Conservation (phyloP, 148 eudicot species). For the Vaccinium myrtillus region DNA sequence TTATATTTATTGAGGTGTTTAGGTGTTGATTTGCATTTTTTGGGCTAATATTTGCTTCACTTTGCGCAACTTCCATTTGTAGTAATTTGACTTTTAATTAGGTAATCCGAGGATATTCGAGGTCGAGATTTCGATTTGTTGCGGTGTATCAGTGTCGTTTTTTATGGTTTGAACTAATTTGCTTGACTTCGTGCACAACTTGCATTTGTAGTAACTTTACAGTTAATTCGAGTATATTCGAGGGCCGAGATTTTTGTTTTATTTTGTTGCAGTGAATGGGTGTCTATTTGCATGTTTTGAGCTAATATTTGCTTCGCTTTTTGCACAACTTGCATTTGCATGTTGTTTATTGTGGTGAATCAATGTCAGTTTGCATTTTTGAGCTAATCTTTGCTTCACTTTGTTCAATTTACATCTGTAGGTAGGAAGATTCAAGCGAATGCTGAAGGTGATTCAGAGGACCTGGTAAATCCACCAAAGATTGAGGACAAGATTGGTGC, state of each 20-base stretch:
- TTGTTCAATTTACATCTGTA: constrained; percentile 25
- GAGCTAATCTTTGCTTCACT: background rate
- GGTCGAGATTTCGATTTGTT: background rate
- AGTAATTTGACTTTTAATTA: constrained; percentile 19
- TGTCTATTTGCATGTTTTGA: background rate
- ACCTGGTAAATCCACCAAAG: constrained; percentile 74
- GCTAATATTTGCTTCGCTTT: background rate
- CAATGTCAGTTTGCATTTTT: background rate
- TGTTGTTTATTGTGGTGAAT: background rate
- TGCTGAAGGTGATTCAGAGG: constrained; percentile 78
- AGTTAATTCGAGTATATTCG: background rate
- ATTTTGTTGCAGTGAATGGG: background rate
- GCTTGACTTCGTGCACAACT: background rate
- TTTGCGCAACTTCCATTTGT: constrained; percentile 19
- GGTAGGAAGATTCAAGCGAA: constrained; percentile 77
- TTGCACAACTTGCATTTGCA: background rate
- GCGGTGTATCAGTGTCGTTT: background rate
- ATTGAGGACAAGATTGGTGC: constrained; percentile 89
- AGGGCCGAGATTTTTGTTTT: background rate
- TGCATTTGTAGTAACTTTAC: background rate
- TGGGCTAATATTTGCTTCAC: background rate
- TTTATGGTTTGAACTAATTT: background rate
- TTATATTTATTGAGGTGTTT: background rate
- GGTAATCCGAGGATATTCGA: background rate
- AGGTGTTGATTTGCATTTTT: background rate